Conservation (phyloP, 768 basidiomycete genomes). For the Podaxis sp. region DNA sequence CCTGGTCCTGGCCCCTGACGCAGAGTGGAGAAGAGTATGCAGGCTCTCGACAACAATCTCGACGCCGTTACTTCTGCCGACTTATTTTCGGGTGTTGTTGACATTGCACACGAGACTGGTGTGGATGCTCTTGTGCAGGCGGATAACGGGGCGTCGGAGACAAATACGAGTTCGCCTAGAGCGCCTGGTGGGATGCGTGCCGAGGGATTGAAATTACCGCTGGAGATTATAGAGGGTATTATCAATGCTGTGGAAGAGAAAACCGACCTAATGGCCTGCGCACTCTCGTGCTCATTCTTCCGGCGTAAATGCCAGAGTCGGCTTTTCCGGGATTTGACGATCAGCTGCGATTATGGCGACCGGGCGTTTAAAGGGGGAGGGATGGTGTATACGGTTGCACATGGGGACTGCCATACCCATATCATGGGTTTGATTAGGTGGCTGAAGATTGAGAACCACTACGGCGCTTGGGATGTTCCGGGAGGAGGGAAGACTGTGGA, state of each 20-base stretch:
- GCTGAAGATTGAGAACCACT: constrained; percentile 7
- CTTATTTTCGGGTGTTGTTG: neutral
- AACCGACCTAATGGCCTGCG: constrained; percentile 4
- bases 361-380: constrained; percentile 9
- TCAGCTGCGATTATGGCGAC: constrained; percentile 3
- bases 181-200: neutral
- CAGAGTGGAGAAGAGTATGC: constrained; percentile 3
- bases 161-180: neutral
- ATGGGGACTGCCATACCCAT: neutral
- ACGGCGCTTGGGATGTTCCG: neutral
- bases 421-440: constrained; percentile 1
- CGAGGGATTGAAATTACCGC: constrained; percentile 1
- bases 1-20: neutral
- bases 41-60: neutral
- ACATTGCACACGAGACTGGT: neutral
- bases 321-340: constrained; percentile 2
- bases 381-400: constrained; percentile 6
- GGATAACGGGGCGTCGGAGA: neutral
- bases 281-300: constrained; percentile 10
- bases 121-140: neutral
- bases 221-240: constrained; percentile 10
- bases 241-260: constrained; percentile 1
- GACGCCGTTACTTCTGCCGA: neutral
- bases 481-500: constrained; percentile 7
- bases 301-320: constrained; percentile 2